Conservation (phyloP, 345 rosid genomes). For the Streptanthus diversifolius region DNA sequence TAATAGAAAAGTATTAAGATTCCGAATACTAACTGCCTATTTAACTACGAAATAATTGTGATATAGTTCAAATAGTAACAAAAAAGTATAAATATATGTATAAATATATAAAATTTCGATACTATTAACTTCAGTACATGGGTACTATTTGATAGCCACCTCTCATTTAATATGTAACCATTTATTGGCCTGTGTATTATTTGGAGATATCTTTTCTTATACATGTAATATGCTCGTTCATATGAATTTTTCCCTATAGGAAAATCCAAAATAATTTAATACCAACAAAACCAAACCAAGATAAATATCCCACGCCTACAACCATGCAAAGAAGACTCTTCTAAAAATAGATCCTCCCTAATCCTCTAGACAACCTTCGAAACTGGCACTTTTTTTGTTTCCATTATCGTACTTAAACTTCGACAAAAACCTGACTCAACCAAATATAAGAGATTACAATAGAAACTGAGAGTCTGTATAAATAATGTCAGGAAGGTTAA, state of each 20-base stretch:
- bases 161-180: slow-evolving; percentile 33
- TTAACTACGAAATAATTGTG: no score
- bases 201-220: not conserved
- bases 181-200: slow-evolving; percentile 4
- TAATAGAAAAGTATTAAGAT: slow-evolving; percentile 20
- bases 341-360: not conserved
- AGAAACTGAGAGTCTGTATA: not conserved
- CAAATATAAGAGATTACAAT: not conserved
- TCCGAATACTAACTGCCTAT: no score
- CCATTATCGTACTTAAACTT: not conserved
- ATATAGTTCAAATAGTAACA: no score
- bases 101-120: no score
- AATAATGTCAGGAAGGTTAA: slow-evolving; percentile 12
- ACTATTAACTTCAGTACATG: no score
- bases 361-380: not conserved
- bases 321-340: slow-evolving; percentile 23
- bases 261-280: not conserved
- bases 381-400: slow-evolving; percentile 4
- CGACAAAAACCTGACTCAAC: not conserved
- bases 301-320: slow-evolving; percentile 14
- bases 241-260: not conserved
- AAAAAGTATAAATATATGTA: no score
- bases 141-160: slow-evolving; percentile 37
- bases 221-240: slow-evolving; percentile 25
- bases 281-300: not conserved